Base-by-base conservation (phyloP, 495 filamentous ascomycete species). In the Apiosordaria backusii region DNA sequence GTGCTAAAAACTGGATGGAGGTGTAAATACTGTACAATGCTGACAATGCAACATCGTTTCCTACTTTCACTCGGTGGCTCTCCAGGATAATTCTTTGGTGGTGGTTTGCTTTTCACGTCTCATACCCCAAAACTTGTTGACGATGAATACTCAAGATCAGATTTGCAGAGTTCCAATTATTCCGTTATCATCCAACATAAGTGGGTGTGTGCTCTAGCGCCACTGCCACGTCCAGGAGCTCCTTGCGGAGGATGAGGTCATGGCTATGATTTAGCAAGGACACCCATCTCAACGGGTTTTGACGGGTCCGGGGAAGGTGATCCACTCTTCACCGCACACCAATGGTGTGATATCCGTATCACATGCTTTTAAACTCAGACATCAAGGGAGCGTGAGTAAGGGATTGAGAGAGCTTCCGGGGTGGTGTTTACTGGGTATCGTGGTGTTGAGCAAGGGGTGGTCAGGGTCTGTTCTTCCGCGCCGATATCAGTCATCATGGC, bases 11-110 rank as follows among this genome's bases (percentile, higher is more conserved):
- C 59, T 64, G 67, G 64, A 57, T 60, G 67, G 61, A 55, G 66
- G 67, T 78, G 76, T 78, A 78, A 76, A 78, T 77, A 77, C 64
- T 77, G 75, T 76, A 76, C 71, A 76, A 76, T 70, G 72, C 74
- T 69, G 66, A 72, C 70, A 76, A 75, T 75, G 70, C 75, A 65
- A 73, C 61, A 63, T 74, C 58, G 59, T 74, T 66, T 71, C 66
- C 64, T 73, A 71, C 22, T 35, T 54, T 7, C 19, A 16, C 27
- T 13, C 35, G 35, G 35, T 45, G 50, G 22, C 16, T 19, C 15
- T 29, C n/a, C 19, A 18, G 24, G 52, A 54, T 54, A 54, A 4
- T 54, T 54, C 15, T 54, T 16, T 54, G 18, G 16, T 21, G 53
- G 23, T 57, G 19, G 53, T 57, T 21, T 57, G 35, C n/a, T 45